Evolutionary conservation across 768 basidiomycete species (phyloP).

Genomic region (Trametes cingulata): DNA sequence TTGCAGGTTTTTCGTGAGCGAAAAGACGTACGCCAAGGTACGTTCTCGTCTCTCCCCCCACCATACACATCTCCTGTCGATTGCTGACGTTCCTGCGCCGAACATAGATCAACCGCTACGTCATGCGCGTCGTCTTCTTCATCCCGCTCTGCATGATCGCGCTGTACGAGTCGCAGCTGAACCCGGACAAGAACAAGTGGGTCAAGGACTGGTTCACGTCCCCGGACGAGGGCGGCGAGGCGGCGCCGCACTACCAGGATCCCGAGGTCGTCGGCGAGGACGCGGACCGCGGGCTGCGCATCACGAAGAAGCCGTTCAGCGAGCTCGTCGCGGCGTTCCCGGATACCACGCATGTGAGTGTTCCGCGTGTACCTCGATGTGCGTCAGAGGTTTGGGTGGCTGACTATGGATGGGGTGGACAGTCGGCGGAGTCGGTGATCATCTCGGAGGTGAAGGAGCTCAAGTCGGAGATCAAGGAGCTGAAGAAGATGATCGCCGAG

Average conservation of each 20-base stretch:
- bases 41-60: neutral
- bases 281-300: conserved; percentile 55
- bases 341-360: conserved; percentile 63
- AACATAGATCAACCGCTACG: conserved; percentile 67
- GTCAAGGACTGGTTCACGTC: conserved; percentile 66
- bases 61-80: neutral
- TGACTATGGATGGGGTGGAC: neutral
- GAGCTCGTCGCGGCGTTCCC: conserved; percentile 75
- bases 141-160: conserved; percentile 75
- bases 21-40: conserved; percentile 61
- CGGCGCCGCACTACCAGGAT: conserved; percentile 54
- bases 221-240: conserved; percentile 58
- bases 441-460: conserved; percentile 62
- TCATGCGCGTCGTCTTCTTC: conserved; percentile 84
- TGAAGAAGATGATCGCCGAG: conserved; percentile 39
- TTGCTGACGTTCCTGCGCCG: neutral
- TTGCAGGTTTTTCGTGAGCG: conserved; percentile 46
- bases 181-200: conserved; percentile 56
- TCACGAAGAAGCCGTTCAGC: conserved; percentile 69
- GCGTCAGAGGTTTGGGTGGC: too few relatives aligned
- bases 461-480: conserved; percentile 42
- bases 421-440: conserved; percentile 75
- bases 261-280: conserved; percentile 61
- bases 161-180: conserved; percentile 65
- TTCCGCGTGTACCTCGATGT: too few relatives aligned